Base-by-base conservation (phyloP, 164 flowering plant genomes). In the Vitis amurensis region DNA sequence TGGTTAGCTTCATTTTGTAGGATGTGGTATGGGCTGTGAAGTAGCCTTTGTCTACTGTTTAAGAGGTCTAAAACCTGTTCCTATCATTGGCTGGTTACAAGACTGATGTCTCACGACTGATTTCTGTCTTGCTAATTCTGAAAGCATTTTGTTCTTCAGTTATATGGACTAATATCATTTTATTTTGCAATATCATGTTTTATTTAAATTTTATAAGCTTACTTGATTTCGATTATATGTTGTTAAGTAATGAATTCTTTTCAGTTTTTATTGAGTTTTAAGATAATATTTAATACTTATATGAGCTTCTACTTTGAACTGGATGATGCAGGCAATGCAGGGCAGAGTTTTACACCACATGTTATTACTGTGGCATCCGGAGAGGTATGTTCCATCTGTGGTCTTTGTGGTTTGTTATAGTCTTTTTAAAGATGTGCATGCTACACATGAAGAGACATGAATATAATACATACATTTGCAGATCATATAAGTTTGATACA, bases 271-370 rank as follows among this genome's bases (percentile, higher is more conserved):
- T 0, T 4, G 44, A 37, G 44, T 37, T 47, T 61, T 11, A 37
- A n/a, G 16, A 7, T 68, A 56, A 57, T 50, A 73, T 9, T 61
- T 50, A 30, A 69, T 55, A n/a, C 53, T 63, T 49, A 69, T 63
- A 30, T 58, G n/a, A 10, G 29, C 51, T 68, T 14, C 29, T 60
- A n/a, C 13, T 64, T 76, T 17, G 3, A 51, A 55, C 55, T 69
- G 5, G 59, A 76, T 64, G 73, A 69, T 83, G 79, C 85, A 89
- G 91, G 90, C 63, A 80, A 77, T 62, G 81, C 80, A 10, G 93
- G 92, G 51, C 92, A 86, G 71, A 85, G 88, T 74, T 87, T 88
- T 68, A 88, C 88, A 51, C 85, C 91, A 30, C 93, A 90, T 78
- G 79, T 87, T 49, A 78, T 90, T 58, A 76, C 61, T 67, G 89